A percentile compares a stretch with the other conserved stretches of the same genome.
Evolutionary conservation across 2,329 filamentous ascomycete species (phyloP).

Genomic region (Ustulina deusta): DNA sequence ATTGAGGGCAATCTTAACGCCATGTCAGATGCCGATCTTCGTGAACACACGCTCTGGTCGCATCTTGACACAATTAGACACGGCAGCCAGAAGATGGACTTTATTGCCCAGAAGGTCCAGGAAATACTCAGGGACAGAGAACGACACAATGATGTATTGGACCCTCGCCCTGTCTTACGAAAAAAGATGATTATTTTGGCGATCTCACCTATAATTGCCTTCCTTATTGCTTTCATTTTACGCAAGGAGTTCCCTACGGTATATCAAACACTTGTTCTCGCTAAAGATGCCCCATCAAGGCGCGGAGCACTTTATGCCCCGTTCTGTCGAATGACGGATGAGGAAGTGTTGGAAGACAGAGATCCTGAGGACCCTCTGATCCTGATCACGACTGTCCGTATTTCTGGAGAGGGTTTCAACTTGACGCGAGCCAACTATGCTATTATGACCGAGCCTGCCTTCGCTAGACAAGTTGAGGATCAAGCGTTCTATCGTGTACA

Average conservation of each 20-base stretch:
- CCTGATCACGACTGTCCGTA: background rate
- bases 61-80: background rate
- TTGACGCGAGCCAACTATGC: background rate
- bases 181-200: background rate
- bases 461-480: conserved; percentile 1
- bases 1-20: background rate
- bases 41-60: background rate
- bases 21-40: conserved; percentile 2
- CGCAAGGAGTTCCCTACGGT: background rate
- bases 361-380: background rate
- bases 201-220: background rate
- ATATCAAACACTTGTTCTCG: background rate
- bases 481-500: conserved; percentile 22
- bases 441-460: background rate
- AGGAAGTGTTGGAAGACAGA: background rate
- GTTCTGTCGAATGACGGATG: background rate
- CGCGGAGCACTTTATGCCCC: background rate
- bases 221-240: background rate
- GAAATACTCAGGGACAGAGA: background rate
- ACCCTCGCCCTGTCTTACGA: background rate
- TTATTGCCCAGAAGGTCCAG: background rate
- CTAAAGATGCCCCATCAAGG: background rate
- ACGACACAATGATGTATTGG: background rate
- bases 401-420: background rate
- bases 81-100: conserved; percentile 1